These are phyloP conservation scores for Citrullus amarus DNA, from an alignment of 306 rosid genomes.

Conservation along the genomic window DNA sequence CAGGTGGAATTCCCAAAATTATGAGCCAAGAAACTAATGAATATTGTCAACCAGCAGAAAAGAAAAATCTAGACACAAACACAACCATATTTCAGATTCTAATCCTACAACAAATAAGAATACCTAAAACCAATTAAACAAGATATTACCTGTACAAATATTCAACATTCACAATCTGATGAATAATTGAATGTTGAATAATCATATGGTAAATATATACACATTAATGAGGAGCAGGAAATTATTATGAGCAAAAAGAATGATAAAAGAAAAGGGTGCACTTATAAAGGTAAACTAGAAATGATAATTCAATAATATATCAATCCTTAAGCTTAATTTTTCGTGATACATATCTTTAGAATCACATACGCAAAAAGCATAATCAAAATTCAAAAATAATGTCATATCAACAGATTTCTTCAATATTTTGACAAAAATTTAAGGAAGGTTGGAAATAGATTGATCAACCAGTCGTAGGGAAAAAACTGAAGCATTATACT, in stretches of 20 bases:
- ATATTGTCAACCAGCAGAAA: not conserved
- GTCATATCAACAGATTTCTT: not conserved
- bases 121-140: not conserved
- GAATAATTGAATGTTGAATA: not conserved
- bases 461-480: not conserved
- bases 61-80: not conserved
- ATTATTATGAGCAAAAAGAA: not conserved
- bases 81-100: too few relatives aligned
- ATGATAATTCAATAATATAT: not conserved
- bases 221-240: not conserved
- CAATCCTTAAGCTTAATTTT: not conserved
- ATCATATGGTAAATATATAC: not conserved
- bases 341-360: not conserved
- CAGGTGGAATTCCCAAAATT: not conserved
- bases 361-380: not conserved
- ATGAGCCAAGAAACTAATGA: not conserved
- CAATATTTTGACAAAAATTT: not conserved
- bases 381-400: not conserved
- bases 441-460: not conserved
- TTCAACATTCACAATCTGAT: not conserved
- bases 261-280: not conserved
- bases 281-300: not conserved
- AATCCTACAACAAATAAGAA: too few relatives aligned
- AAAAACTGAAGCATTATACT: constrained; percentile 5
- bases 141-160: not conserved